These are phyloP conservation scores for Pseudodiploospora longispora DNA, from an alignment of 2,329 filamentous ascomycete species.

Conservation along the genomic window DNA sequence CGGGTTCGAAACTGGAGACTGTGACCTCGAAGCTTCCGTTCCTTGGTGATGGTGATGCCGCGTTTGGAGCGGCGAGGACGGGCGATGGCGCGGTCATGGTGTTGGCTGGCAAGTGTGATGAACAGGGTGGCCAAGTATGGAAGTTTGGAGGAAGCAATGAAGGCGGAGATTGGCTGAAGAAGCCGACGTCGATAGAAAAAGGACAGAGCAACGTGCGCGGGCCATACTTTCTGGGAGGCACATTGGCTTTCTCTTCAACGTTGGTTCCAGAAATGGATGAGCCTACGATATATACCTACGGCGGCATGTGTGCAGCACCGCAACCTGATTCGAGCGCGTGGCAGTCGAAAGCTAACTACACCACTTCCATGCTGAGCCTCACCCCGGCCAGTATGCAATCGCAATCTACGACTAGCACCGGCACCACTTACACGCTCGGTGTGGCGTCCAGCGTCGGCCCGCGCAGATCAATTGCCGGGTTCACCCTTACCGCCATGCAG, in stretches of 20 bases:
- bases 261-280: constrained; percentile 44
- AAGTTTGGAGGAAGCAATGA: constrained; percentile 45
- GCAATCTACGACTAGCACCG: constrained; percentile 4
- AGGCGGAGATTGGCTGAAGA: constrained; percentile 22
- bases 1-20: constrained; percentile 37
- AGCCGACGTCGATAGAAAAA: constrained; percentile 13
- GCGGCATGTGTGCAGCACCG: constrained; percentile 72
- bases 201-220: constrained; percentile 15
- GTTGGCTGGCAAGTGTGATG: constrained; percentile 64
- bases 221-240: constrained; percentile 44
- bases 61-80: constrained; percentile 62
- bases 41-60: constrained; percentile 37
- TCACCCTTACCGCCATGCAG: constrained; percentile 67
- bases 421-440: constrained; percentile 26
- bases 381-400: constrained; percentile 29
- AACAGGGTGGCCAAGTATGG: constrained; percentile 55
- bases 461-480: constrained; percentile 77
- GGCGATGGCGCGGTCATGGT: constrained; percentile 63
- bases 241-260: constrained; percentile 60
- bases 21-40: constrained; percentile 57
- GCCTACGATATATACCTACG: constrained; percentile 65
- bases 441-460: constrained; percentile 44
- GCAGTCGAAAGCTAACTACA: constrained; percentile 67
- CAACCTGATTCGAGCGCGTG: constrained; percentile 41
- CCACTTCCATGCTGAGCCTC: constrained; percentile 68